Conservation (phyloP, 2,329 filamentous ascomycete species). For the Nakataea oryzae region DNA sequence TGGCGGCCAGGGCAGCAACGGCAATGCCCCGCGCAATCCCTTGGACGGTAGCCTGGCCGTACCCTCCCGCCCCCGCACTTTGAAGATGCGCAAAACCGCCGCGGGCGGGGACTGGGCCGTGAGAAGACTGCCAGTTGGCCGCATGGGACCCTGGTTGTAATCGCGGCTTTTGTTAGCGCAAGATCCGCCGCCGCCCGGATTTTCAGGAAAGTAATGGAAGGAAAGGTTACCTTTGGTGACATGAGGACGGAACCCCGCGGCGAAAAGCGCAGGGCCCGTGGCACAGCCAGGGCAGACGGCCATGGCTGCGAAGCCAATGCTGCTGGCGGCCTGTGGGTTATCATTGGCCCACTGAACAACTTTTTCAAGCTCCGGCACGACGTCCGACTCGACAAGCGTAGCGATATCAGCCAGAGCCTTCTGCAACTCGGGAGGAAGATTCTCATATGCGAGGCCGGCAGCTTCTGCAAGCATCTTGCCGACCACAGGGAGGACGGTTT, state of each 20-base stretch:
- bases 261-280: background rate
- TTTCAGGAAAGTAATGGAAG: background rate
- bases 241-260: background rate
- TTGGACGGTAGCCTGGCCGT: background rate
- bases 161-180: background rate
- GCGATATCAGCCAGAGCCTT: background rate
- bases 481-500: background rate
- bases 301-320: background rate
- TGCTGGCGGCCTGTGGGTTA: background rate
- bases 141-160: background rate
- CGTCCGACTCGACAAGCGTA: background rate
- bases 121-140: background rate
- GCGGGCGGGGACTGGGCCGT: background rate
- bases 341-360: background rate
- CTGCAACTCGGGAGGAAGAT: background rate
- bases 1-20: background rate
- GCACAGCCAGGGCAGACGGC: background rate
- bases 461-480: background rate
- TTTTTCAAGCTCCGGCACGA: background rate
- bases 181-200: background rate
- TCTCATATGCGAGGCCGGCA: background rate
- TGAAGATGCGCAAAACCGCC: background rate
- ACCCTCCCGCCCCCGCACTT: background rate
- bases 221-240: background rate
- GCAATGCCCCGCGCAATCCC: background rate